Conservation (phyloP, 2,329 filamentous ascomycete species). For the Aspergillus costaricaensis region DNA sequence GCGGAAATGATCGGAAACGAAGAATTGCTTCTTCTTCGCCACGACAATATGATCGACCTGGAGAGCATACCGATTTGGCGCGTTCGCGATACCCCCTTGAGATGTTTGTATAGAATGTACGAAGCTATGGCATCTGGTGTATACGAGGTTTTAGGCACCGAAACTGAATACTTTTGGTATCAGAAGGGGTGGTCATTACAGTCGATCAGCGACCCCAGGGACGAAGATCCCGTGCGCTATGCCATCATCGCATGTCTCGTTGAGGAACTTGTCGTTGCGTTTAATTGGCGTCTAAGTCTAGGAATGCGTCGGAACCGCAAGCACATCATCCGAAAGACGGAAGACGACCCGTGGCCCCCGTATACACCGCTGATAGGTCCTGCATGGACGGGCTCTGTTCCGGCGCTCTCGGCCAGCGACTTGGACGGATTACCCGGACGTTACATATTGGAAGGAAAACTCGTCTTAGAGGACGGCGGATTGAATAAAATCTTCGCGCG, state of each 20-base stretch:
- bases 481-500: conserved; percentile 22
- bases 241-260: conserved; percentile 11
- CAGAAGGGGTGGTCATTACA: conserved; percentile 1
- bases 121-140: conserved; percentile 1
- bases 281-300: conserved; percentile 9
- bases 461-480: conserved; percentile 26
- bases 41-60: conserved; percentile 22
- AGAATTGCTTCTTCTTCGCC: conserved; percentile 9
- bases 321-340: conserved; percentile 27
- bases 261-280: conserved; percentile 9
- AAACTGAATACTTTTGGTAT: conserved; percentile 11
- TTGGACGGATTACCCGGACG: conserved; percentile 13
- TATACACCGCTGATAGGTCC: conserved; percentile 24
- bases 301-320: conserved; percentile 14
- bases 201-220: conserved; percentile 6
- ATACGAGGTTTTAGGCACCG: conserved; percentile 5
- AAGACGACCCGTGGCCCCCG: conserved; percentile 25
- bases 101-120: conserved; percentile 10
- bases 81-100: conserved; percentile 7
- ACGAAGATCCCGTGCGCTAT: conserved; percentile 9
- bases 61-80: conserved; percentile 11
- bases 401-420: conserved; percentile 14
- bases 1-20: conserved; percentile 19
- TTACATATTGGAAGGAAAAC: conserved; percentile 17
- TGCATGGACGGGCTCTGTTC: conserved; percentile 22